A percentile compares a stretch with the other conserved stretches of the same genome.
These are phyloP conservation scores for Cladorrhinum sp. DNA, from an alignment of 2,329 filamentous ascomycete species.

Conservation along the genomic window DNA sequence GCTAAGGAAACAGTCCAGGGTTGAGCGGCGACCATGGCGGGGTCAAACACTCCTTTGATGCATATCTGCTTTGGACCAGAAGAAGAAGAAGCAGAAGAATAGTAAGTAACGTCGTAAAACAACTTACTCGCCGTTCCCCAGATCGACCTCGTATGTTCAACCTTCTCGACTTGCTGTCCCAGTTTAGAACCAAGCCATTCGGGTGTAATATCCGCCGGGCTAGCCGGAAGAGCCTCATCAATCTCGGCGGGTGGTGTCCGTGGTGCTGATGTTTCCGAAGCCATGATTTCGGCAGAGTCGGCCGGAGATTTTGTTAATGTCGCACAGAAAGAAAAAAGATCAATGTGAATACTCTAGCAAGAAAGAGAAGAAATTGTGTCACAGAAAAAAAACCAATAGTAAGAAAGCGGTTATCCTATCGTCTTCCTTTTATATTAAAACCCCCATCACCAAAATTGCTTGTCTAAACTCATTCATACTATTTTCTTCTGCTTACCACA, in stretches of 20 bases:
- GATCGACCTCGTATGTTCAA: neutral
- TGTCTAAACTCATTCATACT: too few relatives aligned
- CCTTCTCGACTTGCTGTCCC: neutral
- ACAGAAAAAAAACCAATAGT: too few relatives aligned
- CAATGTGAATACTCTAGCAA: too few relatives aligned
- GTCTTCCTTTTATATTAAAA: too few relatives aligned
- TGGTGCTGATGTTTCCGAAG: neutral
- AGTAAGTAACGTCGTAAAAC: neutral
- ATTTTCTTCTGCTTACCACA: neutral
- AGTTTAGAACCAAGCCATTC: neutral
- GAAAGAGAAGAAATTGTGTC: too few relatives aligned
- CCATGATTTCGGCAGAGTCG: neutral
- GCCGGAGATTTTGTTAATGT: too few relatives aligned
- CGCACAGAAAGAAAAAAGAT: too few relatives aligned
- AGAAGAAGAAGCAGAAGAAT: neutral
- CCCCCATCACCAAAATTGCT: too few relatives aligned
- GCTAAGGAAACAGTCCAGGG: constrained; percentile 33
- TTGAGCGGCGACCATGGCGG: constrained; percentile 31
- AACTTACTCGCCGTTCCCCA: neutral
- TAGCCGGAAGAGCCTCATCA: neutral
- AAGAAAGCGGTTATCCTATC: too few relatives aligned
- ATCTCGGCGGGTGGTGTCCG: neutral
- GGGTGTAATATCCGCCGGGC: neutral
- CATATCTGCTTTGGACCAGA: neutral
- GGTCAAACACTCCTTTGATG: neutral